Conservation (phyloP, 2,329 filamentous ascomycete genomes). For the Fusarium equiseti region DNA sequence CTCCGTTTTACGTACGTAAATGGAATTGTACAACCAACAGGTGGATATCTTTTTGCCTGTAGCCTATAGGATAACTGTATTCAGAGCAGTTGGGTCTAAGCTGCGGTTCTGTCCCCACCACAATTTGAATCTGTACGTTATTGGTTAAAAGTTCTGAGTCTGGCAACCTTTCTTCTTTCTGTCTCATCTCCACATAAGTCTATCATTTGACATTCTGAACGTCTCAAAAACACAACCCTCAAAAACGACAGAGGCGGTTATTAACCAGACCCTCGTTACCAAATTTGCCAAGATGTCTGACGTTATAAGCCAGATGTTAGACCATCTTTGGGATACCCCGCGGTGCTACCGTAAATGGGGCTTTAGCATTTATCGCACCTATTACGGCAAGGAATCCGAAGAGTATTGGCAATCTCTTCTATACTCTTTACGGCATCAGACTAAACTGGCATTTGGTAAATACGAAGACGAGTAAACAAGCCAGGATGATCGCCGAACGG, state of each 20-base stretch:
- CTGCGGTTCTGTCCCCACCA: accelerated
- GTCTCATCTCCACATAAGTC: too few relatives aligned
- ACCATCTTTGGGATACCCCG: too few relatives aligned
- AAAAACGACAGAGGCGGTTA: too few relatives aligned
- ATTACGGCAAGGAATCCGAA: not conserved
- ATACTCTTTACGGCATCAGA: too few relatives aligned
- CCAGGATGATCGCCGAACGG: too few relatives aligned
- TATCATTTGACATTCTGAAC: too few relatives aligned
- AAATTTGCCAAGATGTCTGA: too few relatives aligned
- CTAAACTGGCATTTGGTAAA: not conserved
- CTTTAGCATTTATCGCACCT: not conserved
- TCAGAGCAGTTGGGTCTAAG: not conserved
- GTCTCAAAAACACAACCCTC: too few relatives aligned
- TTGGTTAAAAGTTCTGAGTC: not conserved
- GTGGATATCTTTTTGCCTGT: accelerated
- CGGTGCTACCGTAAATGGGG: slow-evolving; percentile 7
- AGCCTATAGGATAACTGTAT: not conserved
- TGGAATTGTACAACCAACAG: accelerated
- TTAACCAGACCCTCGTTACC: too few relatives aligned
- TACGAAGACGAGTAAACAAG: too few relatives aligned
- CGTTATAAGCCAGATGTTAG: too few relatives aligned
- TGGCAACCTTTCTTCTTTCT: too few relatives aligned
- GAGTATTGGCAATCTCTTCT: not conserved
- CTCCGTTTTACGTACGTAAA: not conserved
- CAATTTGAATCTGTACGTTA: not conserved